Evolutionary conservation across 225 moss, liverwort and hornwort species (phyloP).

Genomic region (Polytrichum commune): DNA sequence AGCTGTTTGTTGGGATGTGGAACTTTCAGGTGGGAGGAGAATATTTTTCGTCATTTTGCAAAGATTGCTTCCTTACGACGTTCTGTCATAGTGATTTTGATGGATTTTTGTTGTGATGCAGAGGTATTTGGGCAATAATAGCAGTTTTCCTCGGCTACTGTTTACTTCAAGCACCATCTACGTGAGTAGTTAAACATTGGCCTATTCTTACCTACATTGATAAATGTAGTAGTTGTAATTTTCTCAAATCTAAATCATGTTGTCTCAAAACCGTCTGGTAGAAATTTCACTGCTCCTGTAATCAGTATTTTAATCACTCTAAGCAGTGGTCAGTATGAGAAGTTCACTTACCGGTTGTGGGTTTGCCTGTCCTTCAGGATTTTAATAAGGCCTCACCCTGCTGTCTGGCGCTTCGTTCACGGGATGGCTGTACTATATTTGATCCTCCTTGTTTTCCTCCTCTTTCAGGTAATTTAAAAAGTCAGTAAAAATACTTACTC

Average conservation of each 20-base stretch:
- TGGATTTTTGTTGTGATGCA: constrained; percentile 19
- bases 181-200: constrained; percentile 37
- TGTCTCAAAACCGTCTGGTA: too few species aligned
- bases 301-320: too few species aligned
- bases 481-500: too few species aligned
- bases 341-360: background rate
- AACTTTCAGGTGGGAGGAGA: too few species aligned
- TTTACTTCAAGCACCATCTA: constrained; percentile 82
- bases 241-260: too few species aligned
- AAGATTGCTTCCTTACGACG: background rate
- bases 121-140: constrained; percentile 79
- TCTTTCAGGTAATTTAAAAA: constrained; percentile 62
- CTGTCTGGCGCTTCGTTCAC: constrained; percentile 85
- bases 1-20: too few species aligned
- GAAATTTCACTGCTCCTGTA: too few species aligned
- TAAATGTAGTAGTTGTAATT: too few species aligned
- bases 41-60: too few species aligned
- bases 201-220: too few species aligned
- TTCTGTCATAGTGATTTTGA: background rate
- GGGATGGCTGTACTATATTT: constrained; percentile 84
- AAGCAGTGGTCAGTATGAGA: background rate
- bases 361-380: constrained; percentile 35
- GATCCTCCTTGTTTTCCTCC: constrained; percentile 74
- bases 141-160: constrained; percentile 84
- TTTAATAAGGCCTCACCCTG: constrained; percentile 84